Base-by-base conservation (phyloP, 305 asterid genomes). In the Caryopteris hybrid region DNA sequence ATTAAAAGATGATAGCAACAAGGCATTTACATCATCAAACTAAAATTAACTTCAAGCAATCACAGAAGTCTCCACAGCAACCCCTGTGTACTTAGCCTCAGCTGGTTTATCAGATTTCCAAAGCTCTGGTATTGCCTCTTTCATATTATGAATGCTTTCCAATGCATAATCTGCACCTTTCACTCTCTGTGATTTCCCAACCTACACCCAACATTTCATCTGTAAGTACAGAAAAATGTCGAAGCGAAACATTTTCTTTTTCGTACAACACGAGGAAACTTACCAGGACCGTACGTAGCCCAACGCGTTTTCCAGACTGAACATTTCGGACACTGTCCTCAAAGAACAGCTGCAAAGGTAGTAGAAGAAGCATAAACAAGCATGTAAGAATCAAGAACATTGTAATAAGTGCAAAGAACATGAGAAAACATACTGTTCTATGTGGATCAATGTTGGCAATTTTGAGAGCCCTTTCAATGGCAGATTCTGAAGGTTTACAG, bases 81-180 rank as follows among this genome's bases (percentile, higher is more conserved):
- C 87, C 33, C 91, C 93, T 5, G 78, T 57, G 69, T 80, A 84
- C 61, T 53, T 82, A 34, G 80, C 82, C 60, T 91, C 92, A 11
- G 83, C 79, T 43, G 79, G 65, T 66, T 80, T 89, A 41, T 86
- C 91, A 10, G 73, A 71, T 79, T 87, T 93, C 92, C 92, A 86
- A 14, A 93, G 86, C 76, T 91, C 91, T 6, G 99, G 93, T 16
- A 88, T 76, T 23, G 96, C 99, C 83, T 91, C 99, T 55, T 82
- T 80, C 4, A 94, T 81, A 78, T 89, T 91, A 61, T 91, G 99
- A 38, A 93, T 91, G 76, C 96, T 93, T 75, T 88, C 99, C 4
- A 93, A 39, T 16, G 86, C 97, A 57, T 88, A 87, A 76, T 93
- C 99, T 62, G 97, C 96, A 6, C 97, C 96, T 79, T 81, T 86